Percentiles rank a stretch among this genome's conserved stretches.
Conservation (phyloP, 2,329 filamentous ascomycete genomes). For the Cadophora sp. region DNA sequence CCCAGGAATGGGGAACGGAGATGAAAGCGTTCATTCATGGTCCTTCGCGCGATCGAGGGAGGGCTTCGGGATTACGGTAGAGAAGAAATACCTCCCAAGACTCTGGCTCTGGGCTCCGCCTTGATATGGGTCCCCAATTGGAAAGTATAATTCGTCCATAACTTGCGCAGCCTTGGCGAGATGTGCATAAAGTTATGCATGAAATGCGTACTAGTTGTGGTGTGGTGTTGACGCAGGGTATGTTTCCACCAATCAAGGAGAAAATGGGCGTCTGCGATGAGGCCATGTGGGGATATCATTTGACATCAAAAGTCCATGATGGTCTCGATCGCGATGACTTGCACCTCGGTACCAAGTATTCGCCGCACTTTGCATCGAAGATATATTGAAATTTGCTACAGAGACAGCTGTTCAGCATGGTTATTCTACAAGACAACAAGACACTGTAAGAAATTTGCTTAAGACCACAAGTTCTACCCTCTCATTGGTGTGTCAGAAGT, state of each 20-base stretch:
- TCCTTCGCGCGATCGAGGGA: not conserved
- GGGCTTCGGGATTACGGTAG: not conserved
- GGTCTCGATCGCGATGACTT: not conserved
- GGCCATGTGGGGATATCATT: constrained; percentile 7
- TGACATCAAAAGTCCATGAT: not conserved
- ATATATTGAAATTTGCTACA: not conserved
- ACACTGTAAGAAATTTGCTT: not conserved
- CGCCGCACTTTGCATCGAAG: not conserved
- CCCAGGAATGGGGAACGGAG: constrained; percentile 6
- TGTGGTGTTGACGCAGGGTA: not conserved
- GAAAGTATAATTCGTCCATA: constrained; percentile 13
- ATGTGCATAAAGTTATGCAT: not conserved
- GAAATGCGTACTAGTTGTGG: not conserved
- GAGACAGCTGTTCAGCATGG: not conserved
- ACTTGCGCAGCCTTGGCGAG: not conserved
- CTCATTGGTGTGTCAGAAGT: not conserved
- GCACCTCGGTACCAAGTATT: not conserved
- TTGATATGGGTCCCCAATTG: not conserved
- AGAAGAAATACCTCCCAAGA: constrained; percentile 1
- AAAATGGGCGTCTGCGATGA: not conserved
- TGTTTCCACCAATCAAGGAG: constrained; percentile 8
- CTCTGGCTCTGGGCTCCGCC: not conserved
- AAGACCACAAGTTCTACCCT: not conserved
- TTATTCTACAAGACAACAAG: not conserved
- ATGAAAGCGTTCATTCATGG: constrained; percentile 1